Evolutionary conservation across 2,329 filamentous ascomycete genomes (phyloP).

Genomic region (Periglandula ipomoeae): DNA sequence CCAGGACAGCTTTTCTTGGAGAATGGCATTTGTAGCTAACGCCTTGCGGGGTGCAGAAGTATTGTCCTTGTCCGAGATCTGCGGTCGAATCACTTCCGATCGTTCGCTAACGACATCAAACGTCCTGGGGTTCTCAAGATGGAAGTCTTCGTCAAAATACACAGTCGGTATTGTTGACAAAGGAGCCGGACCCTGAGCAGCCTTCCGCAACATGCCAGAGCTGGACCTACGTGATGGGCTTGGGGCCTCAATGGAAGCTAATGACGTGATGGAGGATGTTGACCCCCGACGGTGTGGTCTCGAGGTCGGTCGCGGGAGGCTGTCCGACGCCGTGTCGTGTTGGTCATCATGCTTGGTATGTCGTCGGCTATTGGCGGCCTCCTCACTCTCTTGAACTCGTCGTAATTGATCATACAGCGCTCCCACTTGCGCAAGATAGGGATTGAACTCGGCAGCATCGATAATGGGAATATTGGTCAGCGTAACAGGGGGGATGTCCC

Average conservation of each 20-base stretch:
- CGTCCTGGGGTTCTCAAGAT: conserved; percentile 87
- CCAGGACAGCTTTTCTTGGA: conserved; percentile 98
- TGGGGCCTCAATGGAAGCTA: conserved; percentile 39
- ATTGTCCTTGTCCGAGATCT: conserved; percentile 45
- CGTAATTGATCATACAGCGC: conserved; percentile 83
- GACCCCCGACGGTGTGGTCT: conserved; percentile 25
- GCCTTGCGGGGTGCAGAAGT: conserved; percentile 68
- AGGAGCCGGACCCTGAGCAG: conserved; percentile 66
- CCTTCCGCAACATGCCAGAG: conserved; percentile 45
- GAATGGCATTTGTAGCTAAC: conserved; percentile 88
- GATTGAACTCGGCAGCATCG: conserved; percentile 68
- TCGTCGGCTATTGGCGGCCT: conserved; percentile 37
- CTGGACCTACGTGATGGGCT: conserved; percentile 35
- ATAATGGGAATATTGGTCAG: conserved; percentile 81
- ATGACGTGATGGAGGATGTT: conserved; percentile 37
- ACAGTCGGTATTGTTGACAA: conserved; percentile 85
- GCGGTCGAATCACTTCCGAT: conserved; percentile 81
- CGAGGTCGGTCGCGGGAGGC: conserved; percentile 35
- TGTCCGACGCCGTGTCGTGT: conserved; percentile 29
- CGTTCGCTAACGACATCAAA: conserved; percentile 96
- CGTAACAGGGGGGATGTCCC: conserved; percentile 88
- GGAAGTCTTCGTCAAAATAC: conserved; percentile 93
- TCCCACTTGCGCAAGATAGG: conserved; percentile 79
- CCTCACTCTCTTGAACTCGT: conserved; percentile 68
- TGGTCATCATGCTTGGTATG: conserved; percentile 34